phyloP scores from a whole-genome alignment of 2,329 filamentous ascomycete genomes.

The Arthrobotrys entomopaga region DNA sequence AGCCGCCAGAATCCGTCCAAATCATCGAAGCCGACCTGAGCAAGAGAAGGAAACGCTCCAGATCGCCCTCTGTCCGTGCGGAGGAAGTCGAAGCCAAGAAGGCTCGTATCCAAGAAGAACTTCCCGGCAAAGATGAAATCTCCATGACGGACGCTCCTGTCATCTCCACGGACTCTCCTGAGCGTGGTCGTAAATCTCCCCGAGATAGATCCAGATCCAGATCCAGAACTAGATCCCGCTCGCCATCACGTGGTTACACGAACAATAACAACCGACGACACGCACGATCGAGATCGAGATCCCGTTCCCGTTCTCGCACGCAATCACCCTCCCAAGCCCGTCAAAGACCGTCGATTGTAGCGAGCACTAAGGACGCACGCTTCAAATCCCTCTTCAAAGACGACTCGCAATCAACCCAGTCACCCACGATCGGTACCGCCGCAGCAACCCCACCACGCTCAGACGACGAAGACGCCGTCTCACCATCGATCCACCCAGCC shows the following conservation, averaged over 20 bases:
- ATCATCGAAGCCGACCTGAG: constrained; percentile 42
- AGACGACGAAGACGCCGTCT: constrained; percentile 62
- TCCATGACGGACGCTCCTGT: constrained; percentile 47
- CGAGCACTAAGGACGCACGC: constrained; percentile 62
- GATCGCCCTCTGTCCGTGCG: constrained; percentile 42
- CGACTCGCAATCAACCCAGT: constrained; percentile 58
- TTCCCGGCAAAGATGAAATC: constrained; percentile 34
- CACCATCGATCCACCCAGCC: constrained; percentile 74
- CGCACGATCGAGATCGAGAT: constrained; percentile 22
- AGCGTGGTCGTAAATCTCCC: constrained; percentile 32
- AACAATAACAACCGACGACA: constrained; percentile 7
- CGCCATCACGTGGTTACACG: constrained; percentile 14
- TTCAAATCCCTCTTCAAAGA: constrained; percentile 66
- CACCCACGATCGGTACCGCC: constrained; percentile 42
- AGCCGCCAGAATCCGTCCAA: constrained; percentile 41
- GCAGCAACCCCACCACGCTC: constrained; percentile 59
- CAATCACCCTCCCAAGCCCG: constrained; percentile 36
- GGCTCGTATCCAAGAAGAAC: constrained; percentile 41
- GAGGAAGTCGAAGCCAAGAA: constrained; percentile 52
- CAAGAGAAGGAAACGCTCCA: constrained; percentile 42
- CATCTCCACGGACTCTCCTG: constrained; percentile 39
- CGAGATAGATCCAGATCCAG: constrained; percentile 29
- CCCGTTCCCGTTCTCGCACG: constrained; percentile 11
- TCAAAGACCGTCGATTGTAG: constrained; percentile 51
- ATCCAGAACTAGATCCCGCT: constrained; percentile 18